Base-by-base conservation (phyloP, 2,329 filamentous ascomycete species). In the Chalaropsis thielavioides region DNA sequence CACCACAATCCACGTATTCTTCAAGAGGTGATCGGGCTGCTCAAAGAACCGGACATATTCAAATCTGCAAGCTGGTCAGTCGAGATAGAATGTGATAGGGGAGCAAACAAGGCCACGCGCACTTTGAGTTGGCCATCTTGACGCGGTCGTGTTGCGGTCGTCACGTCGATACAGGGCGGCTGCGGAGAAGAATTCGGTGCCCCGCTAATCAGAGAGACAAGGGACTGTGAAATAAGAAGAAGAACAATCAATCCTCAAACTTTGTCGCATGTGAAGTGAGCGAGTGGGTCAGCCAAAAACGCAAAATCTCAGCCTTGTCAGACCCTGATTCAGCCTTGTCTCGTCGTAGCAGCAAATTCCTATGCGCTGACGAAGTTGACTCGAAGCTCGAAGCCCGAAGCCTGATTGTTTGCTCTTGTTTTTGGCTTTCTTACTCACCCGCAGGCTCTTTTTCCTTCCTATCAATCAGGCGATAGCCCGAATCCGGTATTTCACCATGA, bases 11-110 rank as follows among this genome's bases (percentile, higher is more conserved):
- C 92, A 99, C 31, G 92, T 97, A 72, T 95, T 95, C 64, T 87
- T 90, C 24, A 97, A 81, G 49, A 99, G 78, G 59, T 76, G 76
- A 72, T 96, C 91, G 6, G 85, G 78, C 72, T 88, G 88, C 79
- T 99, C 94, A 72, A 97, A 97, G 60, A 79, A 76, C 73, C 89
- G 90, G 68, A 97, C 92, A 75, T 99, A 99, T 77, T 95, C 92
- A 73, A 91, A 97, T 75, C 90, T 96, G 8, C 46, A 51, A 1
- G 19, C 10, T 17, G 31, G 41, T 65, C 65, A 68, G 58, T 63
- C n/a, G 56, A 38, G 19, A 41, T 7, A 5, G 3, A 3, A 51
- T 35, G 22, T 62, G 3, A 19, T 7, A 58, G 5, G 15, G 24
- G n/a, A 19, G 0, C 46, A 17, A 6, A 6, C 1, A 4, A 11